Percentiles rank a stretch among this genome's conserved stretches.
Conservation (phyloP, 2,329 filamentous ascomycete genomes). For the Cladosporium phlei region DNA sequence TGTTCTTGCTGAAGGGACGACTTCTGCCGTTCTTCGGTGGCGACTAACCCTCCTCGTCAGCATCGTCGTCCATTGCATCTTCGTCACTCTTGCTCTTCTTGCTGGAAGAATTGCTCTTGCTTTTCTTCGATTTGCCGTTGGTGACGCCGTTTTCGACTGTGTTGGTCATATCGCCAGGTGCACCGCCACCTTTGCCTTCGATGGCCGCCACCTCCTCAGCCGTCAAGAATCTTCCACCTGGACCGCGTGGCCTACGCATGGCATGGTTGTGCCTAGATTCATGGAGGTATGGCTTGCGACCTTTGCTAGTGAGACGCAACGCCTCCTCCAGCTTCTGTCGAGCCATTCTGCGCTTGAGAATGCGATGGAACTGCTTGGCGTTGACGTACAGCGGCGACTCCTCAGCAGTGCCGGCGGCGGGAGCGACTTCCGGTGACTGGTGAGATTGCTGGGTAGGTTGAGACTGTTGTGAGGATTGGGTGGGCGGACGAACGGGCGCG, state of each 20-base stretch:
- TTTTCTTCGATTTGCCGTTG: constrained; percentile 9
- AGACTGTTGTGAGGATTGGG: constrained; percentile 59
- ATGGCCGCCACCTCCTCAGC: constrained; percentile 92
- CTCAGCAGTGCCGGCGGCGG: constrained; percentile 63
- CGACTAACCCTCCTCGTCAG: constrained; percentile 13
- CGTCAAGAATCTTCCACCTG: constrained; percentile 90
- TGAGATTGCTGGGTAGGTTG: constrained; percentile 49
- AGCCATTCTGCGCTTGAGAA: constrained; percentile 87
- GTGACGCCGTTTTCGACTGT: constrained; percentile 9
- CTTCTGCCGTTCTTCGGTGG: background rate
- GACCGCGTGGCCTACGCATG: constrained; percentile 89
- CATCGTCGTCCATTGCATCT: constrained; percentile 17
- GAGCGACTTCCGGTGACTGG: constrained; percentile 70
- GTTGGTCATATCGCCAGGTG: constrained; percentile 8
- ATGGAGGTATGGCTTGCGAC: constrained; percentile 92
- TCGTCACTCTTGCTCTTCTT: constrained; percentile 15
- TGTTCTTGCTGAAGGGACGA: background rate
- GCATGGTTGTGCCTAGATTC: constrained; percentile 97
- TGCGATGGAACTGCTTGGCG: constrained; percentile 97
- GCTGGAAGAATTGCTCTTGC: constrained; percentile 3
- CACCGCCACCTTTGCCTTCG: constrained; percentile 54
- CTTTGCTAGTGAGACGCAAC: constrained; percentile 85
- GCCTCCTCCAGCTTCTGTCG: constrained; percentile 92
- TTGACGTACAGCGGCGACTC: constrained; percentile 97
- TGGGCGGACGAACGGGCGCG: constrained; percentile 67